These are phyloP conservation scores for Phytophthora gonapodyides DNA, from an alignment of 352 stramenopile species.

Conservation along the genomic window DNA sequence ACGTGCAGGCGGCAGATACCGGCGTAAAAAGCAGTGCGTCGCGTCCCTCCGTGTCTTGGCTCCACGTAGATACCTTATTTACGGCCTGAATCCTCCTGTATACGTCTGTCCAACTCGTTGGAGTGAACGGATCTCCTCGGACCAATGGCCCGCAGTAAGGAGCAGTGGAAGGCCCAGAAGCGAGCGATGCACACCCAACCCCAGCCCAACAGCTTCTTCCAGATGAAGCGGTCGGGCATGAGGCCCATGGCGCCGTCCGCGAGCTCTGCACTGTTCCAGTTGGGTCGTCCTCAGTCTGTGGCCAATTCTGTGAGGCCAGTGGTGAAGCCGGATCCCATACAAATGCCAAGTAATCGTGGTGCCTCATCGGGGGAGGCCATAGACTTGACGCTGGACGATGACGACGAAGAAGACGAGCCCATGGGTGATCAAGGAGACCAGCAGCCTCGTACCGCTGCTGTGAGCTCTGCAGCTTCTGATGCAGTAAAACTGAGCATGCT, in stretches of 20 bases:
- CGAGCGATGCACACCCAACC: conserved; percentile 22
- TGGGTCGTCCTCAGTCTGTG: conserved; percentile 7
- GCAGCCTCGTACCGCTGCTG: background rate
- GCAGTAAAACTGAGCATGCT: conserved; percentile 6
- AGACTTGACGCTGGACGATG: conserved; percentile 62
- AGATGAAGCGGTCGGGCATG: conserved; percentile 15
- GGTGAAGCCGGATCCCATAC: conserved; percentile 22
- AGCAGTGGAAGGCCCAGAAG: conserved; percentile 46
- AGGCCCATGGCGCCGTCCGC: conserved; percentile 7
- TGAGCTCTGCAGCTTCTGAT: conserved; percentile 14
- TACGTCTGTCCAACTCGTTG: background rate
- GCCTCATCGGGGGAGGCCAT: conserved; percentile 34
- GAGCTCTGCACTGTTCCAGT: conserved; percentile 20
- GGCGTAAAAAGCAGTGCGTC: background rate
- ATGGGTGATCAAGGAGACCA: conserved; percentile 16
- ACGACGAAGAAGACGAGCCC: conserved; percentile 59
- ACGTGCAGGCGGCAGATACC: conserved; percentile 4
- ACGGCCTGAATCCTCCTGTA: background rate
- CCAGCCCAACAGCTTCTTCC: conserved; percentile 17
- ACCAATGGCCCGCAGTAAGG: conserved; percentile 43
- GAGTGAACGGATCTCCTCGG: conserved; percentile 1
- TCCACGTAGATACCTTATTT: conserved; percentile 22
- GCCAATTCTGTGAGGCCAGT: background rate
- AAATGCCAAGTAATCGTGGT: conserved; percentile 8
- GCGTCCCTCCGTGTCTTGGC: background rate